Evolutionary conservation across 2,329 filamentous ascomycete species (phyloP).

Genomic region (Domatiomyces catenatus): DNA sequence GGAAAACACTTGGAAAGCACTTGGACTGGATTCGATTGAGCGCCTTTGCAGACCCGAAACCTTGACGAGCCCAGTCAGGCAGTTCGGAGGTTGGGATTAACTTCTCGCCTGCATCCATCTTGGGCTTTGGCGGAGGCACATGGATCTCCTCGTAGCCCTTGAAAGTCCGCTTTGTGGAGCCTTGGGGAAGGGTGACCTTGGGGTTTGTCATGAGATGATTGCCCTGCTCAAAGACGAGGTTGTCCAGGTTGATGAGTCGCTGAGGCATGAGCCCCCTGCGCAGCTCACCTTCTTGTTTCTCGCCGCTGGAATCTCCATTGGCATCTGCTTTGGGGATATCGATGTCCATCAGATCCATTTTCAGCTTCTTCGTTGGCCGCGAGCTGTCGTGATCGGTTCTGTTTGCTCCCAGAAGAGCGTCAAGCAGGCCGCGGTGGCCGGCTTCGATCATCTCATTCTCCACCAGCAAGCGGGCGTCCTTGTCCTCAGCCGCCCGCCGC

Average conservation of each 20-base stretch:
- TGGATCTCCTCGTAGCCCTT: constrained; percentile 99
- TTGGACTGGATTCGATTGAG: constrained; percentile 93
- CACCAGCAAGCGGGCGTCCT: constrained; percentile 54
- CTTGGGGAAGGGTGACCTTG: constrained; percentile 82
- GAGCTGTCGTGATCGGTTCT: constrained; percentile 38
- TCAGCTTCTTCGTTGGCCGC: constrained; percentile 65
- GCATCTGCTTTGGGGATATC: constrained; percentile 52
- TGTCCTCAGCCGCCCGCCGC: constrained; percentile 64
- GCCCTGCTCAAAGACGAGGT: constrained; percentile 90
- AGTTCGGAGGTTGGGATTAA: constrained; percentile 74
- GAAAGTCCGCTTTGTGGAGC: constrained; percentile 86
- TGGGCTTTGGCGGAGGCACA: constrained; percentile 81
- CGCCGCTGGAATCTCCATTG: constrained; percentile 35
- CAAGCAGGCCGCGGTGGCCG: constrained; percentile 70
- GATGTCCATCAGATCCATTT: constrained; percentile 71
- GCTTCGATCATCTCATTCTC: constrained; percentile 86
- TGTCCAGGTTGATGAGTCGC: constrained; percentile 83
- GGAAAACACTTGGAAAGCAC: constrained; percentile 80
- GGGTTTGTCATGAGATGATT: constrained; percentile 99
- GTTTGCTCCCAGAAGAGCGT: constrained; percentile 65
- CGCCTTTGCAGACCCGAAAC: constrained; percentile 72
- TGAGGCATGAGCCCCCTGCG: constrained; percentile 74
- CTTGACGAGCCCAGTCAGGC: constrained; percentile 77
- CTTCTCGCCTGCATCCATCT: constrained; percentile 61
- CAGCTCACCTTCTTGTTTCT: constrained; percentile 48